Evolutionary conservation across 1,284 basidiomycete genomes (phyloP).

Genomic region (Malassezia equina): DNA sequence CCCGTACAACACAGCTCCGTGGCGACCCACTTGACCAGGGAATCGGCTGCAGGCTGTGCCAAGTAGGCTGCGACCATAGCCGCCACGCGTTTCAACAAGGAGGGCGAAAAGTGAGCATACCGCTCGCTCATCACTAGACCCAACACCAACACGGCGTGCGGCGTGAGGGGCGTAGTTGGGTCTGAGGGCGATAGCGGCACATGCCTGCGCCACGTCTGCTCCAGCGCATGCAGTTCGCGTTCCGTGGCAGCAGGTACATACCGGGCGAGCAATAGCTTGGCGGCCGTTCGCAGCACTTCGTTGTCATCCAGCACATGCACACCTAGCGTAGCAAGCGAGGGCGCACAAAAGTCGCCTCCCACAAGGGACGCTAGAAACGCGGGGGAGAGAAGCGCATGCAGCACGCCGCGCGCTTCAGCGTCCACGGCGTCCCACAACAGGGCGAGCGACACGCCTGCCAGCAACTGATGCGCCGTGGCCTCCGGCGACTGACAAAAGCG

Average conservation of each 20-base stretch:
- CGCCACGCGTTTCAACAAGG: constrained; percentile 65
- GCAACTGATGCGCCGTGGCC: constrained; percentile 6
- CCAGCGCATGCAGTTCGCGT: constrained; percentile 21
- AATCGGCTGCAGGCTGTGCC: constrained; percentile 47
- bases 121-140: constrained; percentile 67
- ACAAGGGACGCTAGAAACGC: not conserved
- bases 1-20: constrained; percentile 81
- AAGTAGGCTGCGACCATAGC: constrained; percentile 58
- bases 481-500: constrained; percentile 5
- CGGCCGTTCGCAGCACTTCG: constrained; percentile 23
- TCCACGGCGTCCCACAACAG: constrained; percentile 60
- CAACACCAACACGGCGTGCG: constrained; percentile 18
- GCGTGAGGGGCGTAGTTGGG: not conserved
- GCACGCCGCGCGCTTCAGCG: constrained; percentile 51
- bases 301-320: constrained; percentile 14
- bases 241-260: constrained; percentile 13
- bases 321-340: constrained; percentile 8
- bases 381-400: constrained; percentile 5
- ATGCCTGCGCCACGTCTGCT: constrained; percentile 49
- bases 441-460: not conserved
- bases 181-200: constrained; percentile 55
- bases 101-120: constrained; percentile 67
- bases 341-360: not conserved
- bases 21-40: constrained; percentile 59
- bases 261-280: constrained; percentile 16